These are phyloP conservation scores for Moniliella sp. DNA, from an alignment of 1,284 basidiomycete genomes.

Conservation along the genomic window DNA sequence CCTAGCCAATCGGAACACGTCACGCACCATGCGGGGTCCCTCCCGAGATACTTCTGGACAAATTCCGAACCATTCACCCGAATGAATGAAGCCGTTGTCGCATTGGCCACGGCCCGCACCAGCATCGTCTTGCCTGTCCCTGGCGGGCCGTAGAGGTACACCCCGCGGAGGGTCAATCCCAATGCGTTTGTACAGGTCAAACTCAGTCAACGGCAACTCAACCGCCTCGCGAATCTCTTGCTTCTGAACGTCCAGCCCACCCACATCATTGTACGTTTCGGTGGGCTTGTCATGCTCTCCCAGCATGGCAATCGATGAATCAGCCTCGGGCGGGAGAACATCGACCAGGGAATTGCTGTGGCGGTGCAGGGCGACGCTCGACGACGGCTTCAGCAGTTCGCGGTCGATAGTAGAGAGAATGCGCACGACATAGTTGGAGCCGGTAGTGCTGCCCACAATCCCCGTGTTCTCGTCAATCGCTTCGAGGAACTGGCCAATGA, in stretches of 20 bases:
- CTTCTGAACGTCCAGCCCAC: constrained; percentile 99
- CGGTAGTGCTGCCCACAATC: constrained; percentile 92
- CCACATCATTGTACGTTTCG: constrained; percentile 44
- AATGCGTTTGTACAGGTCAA: constrained; percentile 96
- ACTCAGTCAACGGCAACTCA: constrained; percentile 71
- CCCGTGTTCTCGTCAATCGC: constrained; percentile 93
- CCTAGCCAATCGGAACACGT: constrained; percentile 87
- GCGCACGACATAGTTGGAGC: constrained; percentile 92
- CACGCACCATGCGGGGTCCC: constrained; percentile 95
- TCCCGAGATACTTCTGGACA: constrained; percentile 98
- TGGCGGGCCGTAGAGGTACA: constrained; percentile 71
- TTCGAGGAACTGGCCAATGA: constrained; percentile 97
- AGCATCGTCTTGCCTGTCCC: constrained; percentile 98
- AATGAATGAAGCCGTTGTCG: constrained; percentile 90
- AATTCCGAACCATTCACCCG: constrained; percentile 95
- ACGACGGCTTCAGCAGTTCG: constrained; percentile 85
- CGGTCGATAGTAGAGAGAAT: constrained; percentile 92
- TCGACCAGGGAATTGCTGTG: constrained; percentile 99
- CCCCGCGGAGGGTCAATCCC: constrained; percentile 94
- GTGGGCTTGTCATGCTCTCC: constrained; percentile 50
- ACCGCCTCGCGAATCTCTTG: constrained; percentile 98
- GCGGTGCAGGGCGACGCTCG: constrained; percentile 85
- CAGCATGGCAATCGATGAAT: constrained; percentile 62
- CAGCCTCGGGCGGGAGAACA: constrained; percentile 91
- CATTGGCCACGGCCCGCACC: constrained; percentile 91